Percentiles rank a stretch among this genome's conserved stretches.
Conservation (phyloP, 148 eudicot species). For the Agrostemma githago region DNA sequence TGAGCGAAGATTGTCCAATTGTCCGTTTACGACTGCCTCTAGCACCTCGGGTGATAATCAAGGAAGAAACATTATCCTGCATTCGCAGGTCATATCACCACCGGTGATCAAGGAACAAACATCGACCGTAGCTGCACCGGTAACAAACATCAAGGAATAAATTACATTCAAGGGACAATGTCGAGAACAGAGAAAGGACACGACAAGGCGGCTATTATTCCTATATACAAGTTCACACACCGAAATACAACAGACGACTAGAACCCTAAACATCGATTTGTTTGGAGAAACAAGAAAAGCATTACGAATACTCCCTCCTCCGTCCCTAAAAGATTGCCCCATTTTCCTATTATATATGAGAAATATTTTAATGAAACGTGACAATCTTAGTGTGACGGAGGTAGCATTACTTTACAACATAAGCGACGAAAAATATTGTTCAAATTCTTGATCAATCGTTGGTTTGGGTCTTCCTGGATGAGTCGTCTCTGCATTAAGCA, state of each 20-base stretch:
- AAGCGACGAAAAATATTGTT: conserved; percentile 38
- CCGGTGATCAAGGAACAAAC: neutral
- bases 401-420: conserved; percentile 24
- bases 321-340: too few relatives aligned
- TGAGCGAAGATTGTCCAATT: too few relatives aligned
- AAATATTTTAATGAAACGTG: too few relatives aligned
- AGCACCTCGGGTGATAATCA: too few relatives aligned
- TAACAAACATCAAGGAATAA: neutral
- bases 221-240: neutral
- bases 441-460: conserved; percentile 43
- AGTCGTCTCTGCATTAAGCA: conserved; percentile 28
- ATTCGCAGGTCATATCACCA: neutral
- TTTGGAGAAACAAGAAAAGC: neutral
- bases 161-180: neutral
- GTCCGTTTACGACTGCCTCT: too few relatives aligned
- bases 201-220: neutral
- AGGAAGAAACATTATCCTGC: too few relatives aligned
- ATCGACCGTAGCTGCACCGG: too few relatives aligned
- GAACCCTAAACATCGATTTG: neutral
- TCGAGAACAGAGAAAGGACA: neutral
- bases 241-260: neutral
- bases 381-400: too few relatives aligned
- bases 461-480: conserved; percentile 19
- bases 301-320: too few relatives aligned
- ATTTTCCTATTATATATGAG: too few relatives aligned